phyloP scores from a whole-genome alignment of 2,329 filamentous ascomycete genomes.

The Daldinia eschscholtzii region DNA sequence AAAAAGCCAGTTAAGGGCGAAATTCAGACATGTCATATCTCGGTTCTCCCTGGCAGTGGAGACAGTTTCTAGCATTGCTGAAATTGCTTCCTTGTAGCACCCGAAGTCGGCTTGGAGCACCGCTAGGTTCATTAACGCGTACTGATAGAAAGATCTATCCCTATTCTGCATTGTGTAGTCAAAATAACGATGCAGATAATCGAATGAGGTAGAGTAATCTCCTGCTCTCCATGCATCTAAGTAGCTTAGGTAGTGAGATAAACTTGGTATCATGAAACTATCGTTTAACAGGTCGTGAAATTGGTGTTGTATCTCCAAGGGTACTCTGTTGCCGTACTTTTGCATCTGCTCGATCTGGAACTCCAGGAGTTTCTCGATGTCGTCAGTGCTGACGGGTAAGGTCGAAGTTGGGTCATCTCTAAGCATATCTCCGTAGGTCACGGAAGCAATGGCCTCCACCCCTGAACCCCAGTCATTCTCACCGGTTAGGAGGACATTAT shows the following conservation, averaged over 20 bases:
- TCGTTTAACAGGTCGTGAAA: constrained; percentile 77
- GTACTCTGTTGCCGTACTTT: constrained; percentile 82
- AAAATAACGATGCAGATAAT: constrained; percentile 93
- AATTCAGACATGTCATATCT: constrained; percentile 93
- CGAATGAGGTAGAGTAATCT: constrained; percentile 90
- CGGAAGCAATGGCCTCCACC: constrained; percentile 60
- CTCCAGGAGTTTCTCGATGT: constrained; percentile 83
- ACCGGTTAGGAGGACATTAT: constrained; percentile 65
- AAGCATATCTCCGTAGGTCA: constrained; percentile 67
- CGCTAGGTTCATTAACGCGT: constrained; percentile 91
- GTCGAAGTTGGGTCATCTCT: constrained; percentile 57
- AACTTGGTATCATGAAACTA: constrained; percentile 75
- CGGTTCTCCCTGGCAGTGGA: constrained; percentile 94
- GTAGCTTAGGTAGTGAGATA: constrained; percentile 85
- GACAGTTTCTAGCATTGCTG: constrained; percentile 94
- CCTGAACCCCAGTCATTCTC: constrained; percentile 66
- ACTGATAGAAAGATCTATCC: constrained; percentile 91
- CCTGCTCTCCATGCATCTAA: constrained; percentile 93
- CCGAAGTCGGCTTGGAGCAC: constrained; percentile 96
- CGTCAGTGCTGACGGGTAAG: constrained; percentile 76
- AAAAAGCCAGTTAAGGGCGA: constrained; percentile 94
- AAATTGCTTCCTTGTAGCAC: constrained; percentile 88
- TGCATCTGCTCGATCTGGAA: constrained; percentile 92
- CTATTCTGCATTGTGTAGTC: constrained; percentile 93
- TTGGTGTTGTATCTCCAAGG: constrained; percentile 77